phyloP scores from a whole-genome alignment of 1,284 basidiomycete genomes.

The Apiotrichum porosum region DNA sequence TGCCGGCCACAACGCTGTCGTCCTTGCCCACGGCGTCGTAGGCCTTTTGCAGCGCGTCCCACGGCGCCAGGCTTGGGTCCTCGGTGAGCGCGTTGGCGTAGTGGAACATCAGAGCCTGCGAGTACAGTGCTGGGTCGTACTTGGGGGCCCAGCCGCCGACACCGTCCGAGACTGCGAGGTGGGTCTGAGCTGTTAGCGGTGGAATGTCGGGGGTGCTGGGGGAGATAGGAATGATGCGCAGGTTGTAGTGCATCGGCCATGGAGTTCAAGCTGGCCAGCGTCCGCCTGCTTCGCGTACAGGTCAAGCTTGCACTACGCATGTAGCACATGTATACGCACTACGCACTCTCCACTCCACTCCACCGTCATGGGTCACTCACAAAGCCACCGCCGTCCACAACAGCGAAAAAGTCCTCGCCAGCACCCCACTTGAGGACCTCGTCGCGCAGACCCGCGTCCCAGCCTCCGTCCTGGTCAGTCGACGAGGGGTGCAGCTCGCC shows the following conservation, averaged over 20 bases:
- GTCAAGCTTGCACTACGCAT: no score
- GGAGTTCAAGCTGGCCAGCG: no score
- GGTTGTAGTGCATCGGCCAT: no score
- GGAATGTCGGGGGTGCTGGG: no score
- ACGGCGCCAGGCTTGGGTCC: constrained; percentile 30
- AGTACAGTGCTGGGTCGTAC: constrained; percentile 54
- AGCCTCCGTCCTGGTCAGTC: constrained; percentile 23
- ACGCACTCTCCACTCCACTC: no score
- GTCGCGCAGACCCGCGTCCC: constrained; percentile 24
- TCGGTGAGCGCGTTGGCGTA: constrained; percentile 34
- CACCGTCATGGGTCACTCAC: no score
- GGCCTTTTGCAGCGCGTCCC: constrained; percentile 47
- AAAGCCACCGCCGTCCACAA: constrained; percentile 25
- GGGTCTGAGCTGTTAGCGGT: no score
- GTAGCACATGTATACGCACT: no score
- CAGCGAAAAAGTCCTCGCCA: constrained; percentile 44
- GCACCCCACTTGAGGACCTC: constrained; percentile 35
- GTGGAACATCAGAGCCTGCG: constrained; percentile 52
- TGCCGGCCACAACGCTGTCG: constrained; percentile 48
- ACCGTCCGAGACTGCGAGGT: constrained; percentile 53
- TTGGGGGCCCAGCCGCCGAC: constrained; percentile 56
- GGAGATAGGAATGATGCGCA: no score
- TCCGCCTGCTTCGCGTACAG: no score
- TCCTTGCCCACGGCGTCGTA: constrained; percentile 51
- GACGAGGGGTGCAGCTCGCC: constrained; percentile 28